Percentiles rank a stretch among this genome's conserved stretches.
Evolutionary conservation across 225 moss, liverwort and hornwort genomes (phyloP).

Genomic region (Marchantia paleacea): DNA sequence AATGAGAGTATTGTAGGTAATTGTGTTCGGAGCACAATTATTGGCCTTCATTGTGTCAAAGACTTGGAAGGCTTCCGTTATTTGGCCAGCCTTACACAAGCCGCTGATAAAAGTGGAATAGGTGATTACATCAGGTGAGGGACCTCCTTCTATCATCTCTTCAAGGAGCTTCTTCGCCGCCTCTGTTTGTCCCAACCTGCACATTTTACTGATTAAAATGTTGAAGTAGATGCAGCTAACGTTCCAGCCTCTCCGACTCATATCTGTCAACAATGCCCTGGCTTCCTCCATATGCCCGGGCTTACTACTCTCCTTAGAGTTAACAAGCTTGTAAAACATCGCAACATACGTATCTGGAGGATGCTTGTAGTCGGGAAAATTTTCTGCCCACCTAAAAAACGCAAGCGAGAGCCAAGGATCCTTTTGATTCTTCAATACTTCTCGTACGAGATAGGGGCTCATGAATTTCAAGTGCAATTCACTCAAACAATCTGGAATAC

Average conservation of each 20-base stretch:
- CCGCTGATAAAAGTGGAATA: slow-evolving; percentile 70
- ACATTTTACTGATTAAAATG: slow-evolving; percentile 62
- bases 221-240: slow-evolving; percentile 66
- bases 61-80: slow-evolving; percentile 52
- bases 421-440: slow-evolving; percentile 38
- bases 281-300: slow-evolving; percentile 35
- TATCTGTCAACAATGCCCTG: slow-evolving; percentile 48
- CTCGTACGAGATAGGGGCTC: slow-evolving; percentile 37
- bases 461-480: slow-evolving; percentile 40
- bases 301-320: slow-evolving; percentile 22
- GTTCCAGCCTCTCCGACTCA: slow-evolving; percentile 49
- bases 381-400: slow-evolving; percentile 48
- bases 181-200: slow-evolving; percentile 52
- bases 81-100: slow-evolving; percentile 57
- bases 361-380: slow-evolving; percentile 34
- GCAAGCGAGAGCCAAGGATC: slow-evolving; percentile 29
- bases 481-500: slow-evolving; percentile 26
- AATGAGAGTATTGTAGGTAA: slow-evolving; percentile 76
- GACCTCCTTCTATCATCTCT: slow-evolving; percentile 61
- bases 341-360: slow-evolving; percentile 44
- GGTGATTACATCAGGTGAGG: slow-evolving; percentile 68
- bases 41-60: slow-evolving; percentile 65
- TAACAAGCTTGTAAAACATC: slow-evolving; percentile 46
- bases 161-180: slow-evolving; percentile 49
- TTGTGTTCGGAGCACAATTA: slow-evolving; percentile 64